Conservation (phyloP, 371 early-diverging fungal species). For the Rhizopus stolonifer region DNA sequence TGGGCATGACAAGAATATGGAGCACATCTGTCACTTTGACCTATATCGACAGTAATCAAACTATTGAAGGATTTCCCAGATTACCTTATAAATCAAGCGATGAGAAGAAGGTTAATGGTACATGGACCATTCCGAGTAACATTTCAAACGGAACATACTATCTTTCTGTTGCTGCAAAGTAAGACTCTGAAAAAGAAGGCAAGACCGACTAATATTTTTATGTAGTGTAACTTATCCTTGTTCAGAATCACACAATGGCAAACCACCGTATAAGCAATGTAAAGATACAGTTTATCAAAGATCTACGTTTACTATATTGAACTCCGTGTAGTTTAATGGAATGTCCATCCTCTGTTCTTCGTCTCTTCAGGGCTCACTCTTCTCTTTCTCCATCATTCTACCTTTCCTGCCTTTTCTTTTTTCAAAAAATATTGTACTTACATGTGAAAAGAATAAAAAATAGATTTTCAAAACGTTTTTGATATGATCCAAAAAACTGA, state of each 20-base stretch:
- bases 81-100: constrained; percentile 3
- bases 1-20: constrained; percentile 41
- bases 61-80: constrained; percentile 20
- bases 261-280: constrained; percentile 15
- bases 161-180: constrained; percentile 34
- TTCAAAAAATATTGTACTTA: no score
- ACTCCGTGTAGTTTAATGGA: no score
- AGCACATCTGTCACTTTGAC: constrained; percentile 23
- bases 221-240: constrained; percentile 37
- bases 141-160: constrained; percentile 29
- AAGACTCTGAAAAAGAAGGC: constrained; percentile 4
- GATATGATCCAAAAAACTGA: no score
- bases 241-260: constrained; percentile 29
- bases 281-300: background rate
- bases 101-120: background rate
- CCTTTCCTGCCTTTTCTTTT: no score
- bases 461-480: no score
- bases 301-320: background rate
- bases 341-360: no score
- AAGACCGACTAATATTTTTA: background rate
- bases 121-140: constrained; percentile 35
- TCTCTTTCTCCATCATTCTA: no score
- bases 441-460: no score
- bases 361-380: no score
- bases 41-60: constrained; percentile 9